These are phyloP conservation scores for Botryotinia globosa DNA, from an alignment of 2,329 filamentous ascomycete species.

Conservation along the genomic window DNA sequence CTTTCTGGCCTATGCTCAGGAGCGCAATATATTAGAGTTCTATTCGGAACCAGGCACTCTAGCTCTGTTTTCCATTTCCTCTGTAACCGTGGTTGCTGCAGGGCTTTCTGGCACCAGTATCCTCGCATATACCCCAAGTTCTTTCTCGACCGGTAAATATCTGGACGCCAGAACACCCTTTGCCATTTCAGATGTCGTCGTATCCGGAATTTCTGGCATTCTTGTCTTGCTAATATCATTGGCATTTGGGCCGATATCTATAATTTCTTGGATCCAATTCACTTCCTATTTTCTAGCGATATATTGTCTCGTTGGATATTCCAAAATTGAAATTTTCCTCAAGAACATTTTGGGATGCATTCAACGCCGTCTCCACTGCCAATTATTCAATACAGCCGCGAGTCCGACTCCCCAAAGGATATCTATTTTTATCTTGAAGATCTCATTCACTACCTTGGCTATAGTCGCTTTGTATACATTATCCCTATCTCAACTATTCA, in stretches of 20 bases:
- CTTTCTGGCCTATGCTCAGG: constrained; percentile 13
- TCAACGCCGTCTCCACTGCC: constrained; percentile 14
- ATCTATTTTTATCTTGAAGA: background rate
- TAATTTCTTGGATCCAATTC: constrained; percentile 28
- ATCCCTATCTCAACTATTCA: background rate
- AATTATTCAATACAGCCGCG: constrained; percentile 16
- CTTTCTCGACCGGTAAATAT: constrained; percentile 21
- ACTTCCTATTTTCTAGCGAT: constrained; percentile 22
- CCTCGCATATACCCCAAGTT: constrained; percentile 30
- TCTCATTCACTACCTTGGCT: background rate
- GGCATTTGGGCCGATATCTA: constrained; percentile 23
- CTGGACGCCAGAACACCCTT: constrained; percentile 22
- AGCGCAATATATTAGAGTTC: background rate
- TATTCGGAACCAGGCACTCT: background rate
- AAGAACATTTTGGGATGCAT: background rate
- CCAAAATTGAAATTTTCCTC: background rate
- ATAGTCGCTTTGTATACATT: background rate
- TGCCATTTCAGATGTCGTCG: constrained; percentile 17
- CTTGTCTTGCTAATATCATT: constrained; percentile 25
- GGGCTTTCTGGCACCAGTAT: constrained; percentile 27
- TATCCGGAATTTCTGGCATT: constrained; percentile 24
- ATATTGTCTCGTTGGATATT: background rate
- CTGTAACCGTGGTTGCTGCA: constrained; percentile 23
- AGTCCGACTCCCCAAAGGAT: background rate
- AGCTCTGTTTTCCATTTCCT: background rate